These are phyloP conservation scores for Penstemon eatonii DNA, from an alignment of 257 asterid species.

Conservation along the genomic window DNA sequence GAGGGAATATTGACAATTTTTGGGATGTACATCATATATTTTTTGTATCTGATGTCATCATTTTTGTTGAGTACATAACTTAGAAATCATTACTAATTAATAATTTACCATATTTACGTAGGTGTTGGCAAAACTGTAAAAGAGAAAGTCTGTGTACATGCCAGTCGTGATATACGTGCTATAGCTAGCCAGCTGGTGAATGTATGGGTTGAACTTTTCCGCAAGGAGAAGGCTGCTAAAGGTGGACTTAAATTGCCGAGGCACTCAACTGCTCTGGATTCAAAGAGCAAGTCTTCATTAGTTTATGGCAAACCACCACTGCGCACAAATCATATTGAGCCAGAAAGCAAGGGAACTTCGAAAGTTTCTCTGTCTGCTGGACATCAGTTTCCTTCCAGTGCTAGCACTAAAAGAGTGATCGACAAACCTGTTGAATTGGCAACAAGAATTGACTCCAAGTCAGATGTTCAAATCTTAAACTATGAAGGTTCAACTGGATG, in stretches of 20 bases:
- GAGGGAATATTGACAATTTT: background rate
- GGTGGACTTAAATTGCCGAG: conserved; percentile 57
- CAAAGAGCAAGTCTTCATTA: conserved; percentile 49
- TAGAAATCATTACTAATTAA: conserved; percentile 10
- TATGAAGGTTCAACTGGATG: conserved; percentile 58
- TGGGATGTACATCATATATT: background rate
- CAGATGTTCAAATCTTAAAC: conserved; percentile 51
- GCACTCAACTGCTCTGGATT: conserved; percentile 49
- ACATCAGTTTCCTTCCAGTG: conserved; percentile 14
- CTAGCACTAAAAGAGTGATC: conserved; percentile 42
- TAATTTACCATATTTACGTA: conserved; percentile 25
- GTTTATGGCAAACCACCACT: conserved; percentile 78
- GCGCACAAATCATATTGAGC: conserved; percentile 36
- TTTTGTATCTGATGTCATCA: conserved; percentile 1
- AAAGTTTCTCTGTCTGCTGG: background rate
- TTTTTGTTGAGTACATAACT: conserved; percentile 7
- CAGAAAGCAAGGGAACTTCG: too few relatives aligned
- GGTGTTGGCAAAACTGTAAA: conserved; percentile 96
- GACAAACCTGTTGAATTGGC: conserved; percentile 43
- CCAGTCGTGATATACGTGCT: conserved; percentile 99
- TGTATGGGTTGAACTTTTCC: conserved; percentile 93
- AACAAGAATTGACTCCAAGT: conserved; percentile 40
- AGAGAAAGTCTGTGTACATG: conserved; percentile 95
- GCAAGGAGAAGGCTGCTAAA: conserved; percentile 90
- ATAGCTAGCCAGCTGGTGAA: conserved; percentile 97